These are phyloP conservation scores for Torulaspora quercuum DNA, from an alignment of 805 yeast species.

Conservation along the genomic window DNA sequence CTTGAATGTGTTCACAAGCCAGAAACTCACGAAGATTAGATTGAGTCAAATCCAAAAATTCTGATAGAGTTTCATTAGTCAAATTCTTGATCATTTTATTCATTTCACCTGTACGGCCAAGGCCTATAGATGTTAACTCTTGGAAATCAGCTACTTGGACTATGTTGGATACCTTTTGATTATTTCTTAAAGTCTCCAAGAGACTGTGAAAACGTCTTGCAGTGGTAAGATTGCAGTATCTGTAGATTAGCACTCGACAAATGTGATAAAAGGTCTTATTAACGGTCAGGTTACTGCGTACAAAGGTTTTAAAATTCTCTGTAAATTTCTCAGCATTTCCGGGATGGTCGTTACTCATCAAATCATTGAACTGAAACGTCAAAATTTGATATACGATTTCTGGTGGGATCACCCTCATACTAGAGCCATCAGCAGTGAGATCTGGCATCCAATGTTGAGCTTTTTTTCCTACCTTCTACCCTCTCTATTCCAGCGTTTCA, in stretches of 20 bases:
- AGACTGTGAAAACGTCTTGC: conserved; percentile 78
- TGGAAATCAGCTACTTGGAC: conserved; percentile 81
- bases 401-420: conserved; percentile 42
- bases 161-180: conserved; percentile 47
- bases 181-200: conserved; percentile 49
- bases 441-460: conserved; percentile 9
- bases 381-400: conserved; percentile 54
- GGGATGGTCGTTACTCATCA: conserved; percentile 47
- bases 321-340: conserved; percentile 43
- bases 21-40: conserved; percentile 74
- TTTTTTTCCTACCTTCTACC: neutral
- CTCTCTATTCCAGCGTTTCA: neutral
- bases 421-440: conserved; percentile 1
- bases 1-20: conserved; percentile 82
- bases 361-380: conserved; percentile 52
- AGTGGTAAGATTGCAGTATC: conserved; percentile 69
- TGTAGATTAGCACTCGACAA: conserved; percentile 56
- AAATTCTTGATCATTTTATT: conserved; percentile 89
- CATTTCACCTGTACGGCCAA: conserved; percentile 87
- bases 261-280: conserved; percentile 57
- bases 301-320: conserved; percentile 49
- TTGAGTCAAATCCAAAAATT: conserved; percentile 54
- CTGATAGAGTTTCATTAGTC: conserved; percentile 64
- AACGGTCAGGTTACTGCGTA: conserved; percentile 52
- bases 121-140: conserved; percentile 83